phyloP scores from a whole-genome alignment of 1,284 basidiomycete genomes.

The Agaricales sp. region DNA sequence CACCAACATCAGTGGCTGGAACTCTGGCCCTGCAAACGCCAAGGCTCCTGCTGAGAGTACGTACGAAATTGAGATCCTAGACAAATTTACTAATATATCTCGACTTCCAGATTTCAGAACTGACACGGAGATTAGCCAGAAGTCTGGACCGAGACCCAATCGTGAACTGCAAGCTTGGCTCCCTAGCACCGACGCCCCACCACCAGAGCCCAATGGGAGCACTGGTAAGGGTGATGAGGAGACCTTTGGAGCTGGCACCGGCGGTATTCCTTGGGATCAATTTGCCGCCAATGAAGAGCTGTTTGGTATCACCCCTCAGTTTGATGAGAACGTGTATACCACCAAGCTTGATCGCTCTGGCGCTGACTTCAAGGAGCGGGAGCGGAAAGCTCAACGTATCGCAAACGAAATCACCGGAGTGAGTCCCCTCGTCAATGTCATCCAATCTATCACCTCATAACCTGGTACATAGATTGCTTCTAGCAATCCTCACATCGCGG shows the following conservation, averaged over 20 bases:
- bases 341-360: conserved; percentile 84
- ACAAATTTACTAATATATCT: conserved; percentile 4
- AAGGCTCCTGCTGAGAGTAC: conserved; percentile 56
- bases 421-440: conserved; percentile 23
- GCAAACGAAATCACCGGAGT: conserved; percentile 88
- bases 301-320: conserved; percentile 88
- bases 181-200: conserved; percentile 20
- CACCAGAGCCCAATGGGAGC: conserved; percentile 13
- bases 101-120: conserved; percentile 67
- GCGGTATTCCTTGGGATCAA: conserved; percentile 76
- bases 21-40: conserved; percentile 64
- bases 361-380: conserved; percentile 83
- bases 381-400: conserved; percentile 79
- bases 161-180: conserved; percentile 84
- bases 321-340: conserved; percentile 93
- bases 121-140: conserved; percentile 76
- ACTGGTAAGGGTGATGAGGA: conserved; percentile 41
- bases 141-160: conserved; percentile 43
- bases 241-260: conserved; percentile 53
- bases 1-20: conserved; percentile 60
- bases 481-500: conserved; percentile 81
- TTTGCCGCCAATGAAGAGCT: conserved; percentile 90
- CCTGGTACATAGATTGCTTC: conserved; percentile 46
- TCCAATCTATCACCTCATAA: conserved; percentile 7
- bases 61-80: no score